phyloP scores from a whole-genome alignment of 495 filamentous ascomycete genomes.

The Penicillium tannophilum region DNA sequence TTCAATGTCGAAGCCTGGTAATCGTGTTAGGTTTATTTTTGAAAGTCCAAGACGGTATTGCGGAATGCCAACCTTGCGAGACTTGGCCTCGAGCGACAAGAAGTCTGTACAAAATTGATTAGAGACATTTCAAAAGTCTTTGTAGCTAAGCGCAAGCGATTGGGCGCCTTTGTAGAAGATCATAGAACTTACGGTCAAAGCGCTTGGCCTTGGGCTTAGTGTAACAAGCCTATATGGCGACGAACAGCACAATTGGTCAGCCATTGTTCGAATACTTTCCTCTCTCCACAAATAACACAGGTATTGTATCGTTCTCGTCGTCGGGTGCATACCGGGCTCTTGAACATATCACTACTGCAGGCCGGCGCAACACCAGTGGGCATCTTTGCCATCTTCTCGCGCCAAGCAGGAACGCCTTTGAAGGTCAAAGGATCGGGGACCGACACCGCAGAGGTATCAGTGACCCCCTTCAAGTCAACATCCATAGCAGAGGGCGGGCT shows the following conservation, averaged over 20 bases:
- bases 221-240: constrained; percentile 44
- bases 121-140: not conserved
- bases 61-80: constrained; percentile 36
- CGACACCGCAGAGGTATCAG: constrained; percentile 39
- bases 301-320: constrained; percentile 1
- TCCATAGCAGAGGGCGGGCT: constrained; percentile 47
- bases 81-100: constrained; percentile 43
- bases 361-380: constrained; percentile 75
- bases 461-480: constrained; percentile 37
- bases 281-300: not conserved
- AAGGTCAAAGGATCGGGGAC: constrained; percentile 68
- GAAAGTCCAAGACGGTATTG: not conserved
- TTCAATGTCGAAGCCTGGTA: constrained; percentile 68
- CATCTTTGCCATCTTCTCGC: constrained; percentile 67
- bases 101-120: constrained; percentile 24
- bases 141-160: not conserved
- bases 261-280: not conserved
- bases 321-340: constrained; percentile 57
- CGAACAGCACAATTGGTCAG: constrained; percentile 9
- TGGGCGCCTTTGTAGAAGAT: not conserved
- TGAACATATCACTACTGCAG: constrained; percentile 82
- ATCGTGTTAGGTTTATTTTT: not conserved
- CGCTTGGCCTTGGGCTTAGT: constrained; percentile 79
- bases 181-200: constrained; percentile 73
- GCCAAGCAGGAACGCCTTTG: constrained; percentile 66